Base-by-base conservation (phyloP, 176 grass and related monocot species). In the Urochloa ruziziensis region DNA sequence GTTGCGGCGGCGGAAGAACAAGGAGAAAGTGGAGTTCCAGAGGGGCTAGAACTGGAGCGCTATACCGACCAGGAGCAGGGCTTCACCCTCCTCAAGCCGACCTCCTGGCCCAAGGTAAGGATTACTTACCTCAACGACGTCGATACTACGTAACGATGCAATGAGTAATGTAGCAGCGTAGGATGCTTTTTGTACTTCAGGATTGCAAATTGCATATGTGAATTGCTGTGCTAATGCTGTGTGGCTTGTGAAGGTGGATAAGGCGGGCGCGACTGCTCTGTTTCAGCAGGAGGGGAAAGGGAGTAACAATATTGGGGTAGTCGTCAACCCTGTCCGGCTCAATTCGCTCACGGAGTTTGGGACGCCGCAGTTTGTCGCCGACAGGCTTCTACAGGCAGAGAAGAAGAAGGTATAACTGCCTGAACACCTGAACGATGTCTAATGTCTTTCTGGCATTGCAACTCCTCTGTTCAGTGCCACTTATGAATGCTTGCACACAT, bases 371-470 rank as follows among this genome's bases (percentile, higher is more conserved):
- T 95, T 98, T 1, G 89, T 98, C 4, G 96, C 96, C 2, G 85
- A 93, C 18, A 98, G 90, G 73, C 92, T 98, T 77, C 73, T 98
- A 39, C 93, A 91, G 82, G 93, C 93, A 69, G 96, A 98, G 71
- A 91, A 80, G 81, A 93, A 88, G 88, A 98, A 98, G 96, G 96
- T 98, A 53, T 91, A 47, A n/a, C n/a, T n/a, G n/a, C n/a, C n/a
- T 40, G 10, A 11, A 54, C 33, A n/a, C 7, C 48, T 18, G 48
- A 12, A 79, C 51, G 30, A 39, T 75, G 18, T 12, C 65, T 23
- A 37, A 39, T 75, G 18, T 12, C 65, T 23, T 69, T 34, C 28
- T 75, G 52, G 4, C 53, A 77, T 77, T 78, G 42, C 70, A 28
- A 19, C 52, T 61, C 27, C 51, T 74, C 37, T 0, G 70, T 32